Conservation (phyloP, 2,329 filamentous ascomycete species). For the Botrytis porri region DNA sequence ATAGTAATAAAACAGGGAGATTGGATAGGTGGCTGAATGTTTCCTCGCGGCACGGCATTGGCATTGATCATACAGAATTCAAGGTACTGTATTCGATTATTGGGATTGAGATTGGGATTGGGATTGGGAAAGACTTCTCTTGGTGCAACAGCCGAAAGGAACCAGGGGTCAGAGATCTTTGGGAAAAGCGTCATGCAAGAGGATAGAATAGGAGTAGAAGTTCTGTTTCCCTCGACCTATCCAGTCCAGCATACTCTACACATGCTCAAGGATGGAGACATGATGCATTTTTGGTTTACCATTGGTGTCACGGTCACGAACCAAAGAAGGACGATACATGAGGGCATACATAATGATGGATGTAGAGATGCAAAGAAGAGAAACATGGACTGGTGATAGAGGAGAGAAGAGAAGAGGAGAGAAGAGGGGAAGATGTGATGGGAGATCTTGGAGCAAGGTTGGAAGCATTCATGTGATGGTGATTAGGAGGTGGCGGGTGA, state of each 20-base stretch:
- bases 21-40: neutral
- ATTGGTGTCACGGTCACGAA: neutral
- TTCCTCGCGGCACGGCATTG: slow-evolving; percentile 2
- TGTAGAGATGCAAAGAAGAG: neutral
- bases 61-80: neutral
- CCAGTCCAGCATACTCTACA: neutral
- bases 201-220: slow-evolving; percentile 4
- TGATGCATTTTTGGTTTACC: neutral
- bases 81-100: neutral
- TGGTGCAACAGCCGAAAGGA: neutral
- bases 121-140: neutral
- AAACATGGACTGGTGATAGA: neutral
- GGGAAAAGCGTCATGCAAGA: slow-evolving; percentile 3
- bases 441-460: neutral
- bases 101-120: neutral
- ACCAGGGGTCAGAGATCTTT: slow-evolving; percentile 9
- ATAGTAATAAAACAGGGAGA: neutral
- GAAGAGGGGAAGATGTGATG: neutral
- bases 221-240: neutral
- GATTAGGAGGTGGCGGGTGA: neutral
- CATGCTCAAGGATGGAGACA: neutral
- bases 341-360: neutral
- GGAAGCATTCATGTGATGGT: neutral
- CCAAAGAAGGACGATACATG: neutral
- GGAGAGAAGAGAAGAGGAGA: neutral